Evolutionary conservation across 768 basidiomycete genomes (phyloP).

Genomic region (Leccinum olivaceopallidum): DNA sequence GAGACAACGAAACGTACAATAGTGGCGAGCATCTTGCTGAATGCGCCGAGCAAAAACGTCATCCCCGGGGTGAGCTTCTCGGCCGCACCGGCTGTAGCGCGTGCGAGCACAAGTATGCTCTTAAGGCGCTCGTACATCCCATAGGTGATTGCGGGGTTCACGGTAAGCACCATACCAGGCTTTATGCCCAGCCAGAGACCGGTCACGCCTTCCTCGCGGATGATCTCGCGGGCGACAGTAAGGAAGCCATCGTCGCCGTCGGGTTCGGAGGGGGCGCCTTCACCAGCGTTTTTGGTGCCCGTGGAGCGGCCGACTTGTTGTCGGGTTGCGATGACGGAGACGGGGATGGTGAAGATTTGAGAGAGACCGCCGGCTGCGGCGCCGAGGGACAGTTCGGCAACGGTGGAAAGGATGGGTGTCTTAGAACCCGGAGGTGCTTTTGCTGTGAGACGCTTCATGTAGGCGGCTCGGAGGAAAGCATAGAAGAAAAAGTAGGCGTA

Average conservation of each 20-base stretch:
- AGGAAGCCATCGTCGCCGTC: slow-evolving; percentile 69
- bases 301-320: slow-evolving; percentile 79
- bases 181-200: slow-evolving; percentile 94
- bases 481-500: slow-evolving; percentile 99
- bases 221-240: slow-evolving; percentile 79
- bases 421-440: slow-evolving; percentile 62
- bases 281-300: not conserved
- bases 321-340: slow-evolving; percentile 94
- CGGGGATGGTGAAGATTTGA: slow-evolving; percentile 98
- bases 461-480: slow-evolving; percentile 82
- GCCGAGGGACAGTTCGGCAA: slow-evolving; percentile 82
- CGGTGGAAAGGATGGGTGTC: slow-evolving; percentile 64
- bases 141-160: slow-evolving; percentile 98
- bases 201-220: slow-evolving; percentile 82
- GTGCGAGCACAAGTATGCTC: slow-evolving; percentile 60
- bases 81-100: slow-evolving; percentile 41
- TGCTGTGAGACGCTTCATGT: slow-evolving; percentile 67
- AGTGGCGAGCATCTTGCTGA: slow-evolving; percentile 95
- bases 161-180: slow-evolving; percentile 91
- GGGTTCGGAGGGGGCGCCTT: not conserved
- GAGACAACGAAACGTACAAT: slow-evolving; percentile 53
- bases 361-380: slow-evolving; percentile 92
- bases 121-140: slow-evolving; percentile 94
- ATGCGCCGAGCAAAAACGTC: slow-evolving; percentile 85
- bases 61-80: slow-evolving; percentile 74